These are phyloP conservation scores for Aspergillus nanangensis DNA, from an alignment of 495 filamentous ascomycete species.

Conservation along the genomic window DNA sequence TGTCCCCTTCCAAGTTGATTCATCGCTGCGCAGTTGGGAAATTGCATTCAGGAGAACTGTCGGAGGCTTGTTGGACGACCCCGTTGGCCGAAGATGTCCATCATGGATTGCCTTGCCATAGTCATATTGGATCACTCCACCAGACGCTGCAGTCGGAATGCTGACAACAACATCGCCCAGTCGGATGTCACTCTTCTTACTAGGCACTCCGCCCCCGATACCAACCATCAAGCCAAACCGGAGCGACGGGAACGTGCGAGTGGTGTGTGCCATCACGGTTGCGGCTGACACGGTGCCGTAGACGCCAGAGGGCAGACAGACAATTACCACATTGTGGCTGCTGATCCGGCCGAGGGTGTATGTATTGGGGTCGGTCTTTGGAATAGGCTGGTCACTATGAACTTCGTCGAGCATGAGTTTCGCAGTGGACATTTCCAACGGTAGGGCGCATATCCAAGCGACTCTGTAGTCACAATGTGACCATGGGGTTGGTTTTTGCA, in stretches of 20 bases:
- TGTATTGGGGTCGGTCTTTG: neutral
- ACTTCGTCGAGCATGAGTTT: constrained; percentile 9
- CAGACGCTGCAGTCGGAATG: neutral
- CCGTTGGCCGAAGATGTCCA: neutral
- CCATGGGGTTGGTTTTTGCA: no score
- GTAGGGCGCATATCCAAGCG: constrained; percentile 43
- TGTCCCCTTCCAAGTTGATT: neutral
- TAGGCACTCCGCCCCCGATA: neutral
- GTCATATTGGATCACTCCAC: neutral
- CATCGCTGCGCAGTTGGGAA: neutral
- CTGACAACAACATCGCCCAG: neutral
- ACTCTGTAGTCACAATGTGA: constrained; percentile 44
- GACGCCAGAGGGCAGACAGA: neutral
- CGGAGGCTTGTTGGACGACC: neutral
- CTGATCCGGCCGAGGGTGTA: neutral
- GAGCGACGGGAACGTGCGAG: neutral
- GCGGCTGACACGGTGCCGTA: neutral
- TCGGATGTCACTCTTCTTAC: neutral
- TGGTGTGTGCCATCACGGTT: neutral
- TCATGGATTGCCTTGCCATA: neutral
- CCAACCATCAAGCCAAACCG: neutral
- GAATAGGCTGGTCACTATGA: neutral
- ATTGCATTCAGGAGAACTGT: neutral
- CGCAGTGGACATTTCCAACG: constrained; percentile 34
- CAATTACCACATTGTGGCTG: neutral